A percentile compares a stretch with the other conserved stretches of the same genome.
Conservation (phyloP, 2,329 filamentous ascomycete species). For the Ophiobolus disseminans region DNA sequence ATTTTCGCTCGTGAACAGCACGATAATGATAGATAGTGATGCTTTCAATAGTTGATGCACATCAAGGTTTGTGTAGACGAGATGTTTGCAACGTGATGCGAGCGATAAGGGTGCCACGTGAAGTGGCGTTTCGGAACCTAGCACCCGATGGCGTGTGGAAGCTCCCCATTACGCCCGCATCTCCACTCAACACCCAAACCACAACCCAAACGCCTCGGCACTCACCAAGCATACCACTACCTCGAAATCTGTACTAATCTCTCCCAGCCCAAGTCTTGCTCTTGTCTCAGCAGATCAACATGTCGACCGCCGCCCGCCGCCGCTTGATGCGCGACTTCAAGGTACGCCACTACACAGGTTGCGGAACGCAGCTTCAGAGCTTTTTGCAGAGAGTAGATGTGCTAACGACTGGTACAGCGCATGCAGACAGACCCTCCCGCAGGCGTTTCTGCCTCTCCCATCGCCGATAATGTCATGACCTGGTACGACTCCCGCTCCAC, state of each 20-base stretch:
- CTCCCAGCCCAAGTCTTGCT: background rate
- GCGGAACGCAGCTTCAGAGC: background rate
- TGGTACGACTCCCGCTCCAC: slow-evolving; percentile 65
- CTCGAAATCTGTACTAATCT: background rate
- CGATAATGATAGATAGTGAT: no score
- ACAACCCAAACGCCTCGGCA: slow-evolving; percentile 1
- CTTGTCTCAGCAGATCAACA: slow-evolving; percentile 41
- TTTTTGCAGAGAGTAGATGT: background rate
- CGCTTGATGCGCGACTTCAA: slow-evolving; percentile 99
- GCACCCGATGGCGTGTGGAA: background rate
- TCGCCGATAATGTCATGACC: slow-evolving; percentile 97
- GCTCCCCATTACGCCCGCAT: slow-evolving; percentile 5
- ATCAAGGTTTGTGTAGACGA: no score
- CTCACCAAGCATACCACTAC: background rate
- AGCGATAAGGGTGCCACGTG: slow-evolving; percentile 2
- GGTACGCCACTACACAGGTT: slow-evolving; percentile 61
- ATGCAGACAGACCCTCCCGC: slow-evolving; percentile 99
- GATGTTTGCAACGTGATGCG: background rate
- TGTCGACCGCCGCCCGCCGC: slow-evolving; percentile 94
- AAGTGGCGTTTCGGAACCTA: slow-evolving; percentile 4
- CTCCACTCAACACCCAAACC: slow-evolving; percentile 10
- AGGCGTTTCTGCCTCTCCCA: slow-evolving; percentile 93
- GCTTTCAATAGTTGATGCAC: no score
- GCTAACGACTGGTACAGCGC: slow-evolving; percentile 64
- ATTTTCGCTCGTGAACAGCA: no score